phyloP scores from a whole-genome alignment of 495 filamentous ascomycete genomes.

The Neurospora sp. region DNA sequence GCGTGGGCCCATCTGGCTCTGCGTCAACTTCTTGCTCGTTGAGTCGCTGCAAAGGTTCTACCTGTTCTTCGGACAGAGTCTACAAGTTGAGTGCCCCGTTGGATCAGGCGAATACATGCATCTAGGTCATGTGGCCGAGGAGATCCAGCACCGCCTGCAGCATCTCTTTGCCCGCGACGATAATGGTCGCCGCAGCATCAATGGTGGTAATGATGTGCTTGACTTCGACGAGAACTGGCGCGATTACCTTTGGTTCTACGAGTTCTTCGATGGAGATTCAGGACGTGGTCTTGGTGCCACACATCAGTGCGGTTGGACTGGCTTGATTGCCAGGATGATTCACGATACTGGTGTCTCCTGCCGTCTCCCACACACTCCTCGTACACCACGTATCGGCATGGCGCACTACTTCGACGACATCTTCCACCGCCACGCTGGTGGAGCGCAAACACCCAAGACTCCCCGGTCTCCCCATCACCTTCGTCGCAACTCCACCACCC shows the following conservation, averaged over 20 bases:
- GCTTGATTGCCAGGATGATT: slow-evolving; percentile 89
- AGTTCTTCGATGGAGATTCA: slow-evolving; percentile 91
- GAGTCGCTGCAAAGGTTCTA: slow-evolving; percentile 88
- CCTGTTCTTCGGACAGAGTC: slow-evolving; percentile 83
- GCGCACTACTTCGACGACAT: slow-evolving; percentile 93
- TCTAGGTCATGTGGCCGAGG: slow-evolving; percentile 89
- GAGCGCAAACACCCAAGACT: slow-evolving; percentile 20
- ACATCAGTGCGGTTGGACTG: slow-evolving; percentile 98
- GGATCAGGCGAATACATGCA: slow-evolving; percentile 95
- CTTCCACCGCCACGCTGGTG: slow-evolving; percentile 46
- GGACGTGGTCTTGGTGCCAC: slow-evolving; percentile 85
- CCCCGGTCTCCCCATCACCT: slow-evolving; percentile 40
- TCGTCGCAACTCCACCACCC: slow-evolving; percentile 70
- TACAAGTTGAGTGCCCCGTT: slow-evolving; percentile 87
- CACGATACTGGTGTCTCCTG: slow-evolving; percentile 92
- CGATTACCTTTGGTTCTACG: slow-evolving; percentile 90
- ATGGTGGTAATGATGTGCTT: slow-evolving; percentile 67
- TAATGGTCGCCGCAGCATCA: slow-evolving; percentile 77
- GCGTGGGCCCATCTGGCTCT: slow-evolving; percentile 89
- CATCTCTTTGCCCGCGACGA: slow-evolving; percentile 79
- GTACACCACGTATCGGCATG: slow-evolving; percentile 71
- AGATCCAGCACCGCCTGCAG: slow-evolving; percentile 89
- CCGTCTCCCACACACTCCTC: slow-evolving; percentile 84
- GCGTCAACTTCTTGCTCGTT: slow-evolving; percentile 89
- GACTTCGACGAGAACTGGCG: slow-evolving; percentile 90